Percentiles rank a stretch among this genome's conserved stretches.
These are phyloP conservation scores for Exophiala dermatitidis DNA, from an alignment of 2,329 filamentous ascomycete species.

Conservation along the genomic window DNA sequence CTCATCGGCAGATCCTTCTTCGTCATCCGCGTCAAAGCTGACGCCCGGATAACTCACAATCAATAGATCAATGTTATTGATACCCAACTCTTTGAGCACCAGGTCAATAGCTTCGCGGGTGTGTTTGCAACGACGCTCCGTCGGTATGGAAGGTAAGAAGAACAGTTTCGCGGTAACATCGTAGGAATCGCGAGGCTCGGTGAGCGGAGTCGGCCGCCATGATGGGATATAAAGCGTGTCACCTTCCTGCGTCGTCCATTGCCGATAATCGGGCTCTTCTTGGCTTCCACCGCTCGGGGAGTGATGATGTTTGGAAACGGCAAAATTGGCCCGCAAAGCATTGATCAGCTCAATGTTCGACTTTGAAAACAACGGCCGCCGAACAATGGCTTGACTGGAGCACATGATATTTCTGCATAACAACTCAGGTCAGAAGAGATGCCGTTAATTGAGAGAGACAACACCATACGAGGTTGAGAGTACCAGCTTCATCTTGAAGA, in stretches of 20 bases:
- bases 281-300: conserved; percentile 19
- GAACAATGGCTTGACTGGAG: conserved; percentile 73
- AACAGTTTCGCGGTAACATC: conserved; percentile 95
- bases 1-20: conserved; percentile 51
- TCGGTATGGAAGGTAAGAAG: conserved; percentile 67
- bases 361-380: conserved; percentile 67
- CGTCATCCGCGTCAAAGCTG: conserved; percentile 86
- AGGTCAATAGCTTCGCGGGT: conserved; percentile 70
- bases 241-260: conserved; percentile 62
- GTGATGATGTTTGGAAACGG: conserved; percentile 58
- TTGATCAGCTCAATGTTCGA: conserved; percentile 92
- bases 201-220: conserved; percentile 64
- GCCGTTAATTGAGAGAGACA: conserved; percentile 2
- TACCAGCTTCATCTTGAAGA: conserved; percentile 64
- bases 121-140: conserved; percentile 59
- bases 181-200: conserved; percentile 77
- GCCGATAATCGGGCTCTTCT: conserved; percentile 23
- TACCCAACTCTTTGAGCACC: conserved; percentile 71
- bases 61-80: conserved; percentile 71
- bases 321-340: conserved; percentile 76
- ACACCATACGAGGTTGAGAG: conserved; percentile 72
- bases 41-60: conserved; percentile 91
- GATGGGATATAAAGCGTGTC: conserved; percentile 67
- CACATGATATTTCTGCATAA: conserved; percentile 69
- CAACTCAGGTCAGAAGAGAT: background rate